Conservation (phyloP, 306 rosid genomes). For the Vigna mungo region DNA sequence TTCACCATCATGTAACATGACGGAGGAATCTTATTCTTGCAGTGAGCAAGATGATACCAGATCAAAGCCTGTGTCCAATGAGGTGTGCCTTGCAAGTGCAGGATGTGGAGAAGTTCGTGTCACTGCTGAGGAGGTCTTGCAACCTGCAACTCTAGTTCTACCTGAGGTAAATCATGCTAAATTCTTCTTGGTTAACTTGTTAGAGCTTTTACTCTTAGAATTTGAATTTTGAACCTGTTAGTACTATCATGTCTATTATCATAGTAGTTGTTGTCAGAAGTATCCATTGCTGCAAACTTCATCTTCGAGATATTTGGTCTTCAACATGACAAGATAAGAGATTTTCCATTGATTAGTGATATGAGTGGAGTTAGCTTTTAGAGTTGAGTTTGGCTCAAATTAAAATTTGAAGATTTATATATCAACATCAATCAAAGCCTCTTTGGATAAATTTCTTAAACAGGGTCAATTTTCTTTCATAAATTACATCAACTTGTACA, state of each 20-base stretch:
- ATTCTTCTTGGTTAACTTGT: neutral
- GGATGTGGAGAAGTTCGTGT: constrained; percentile 50
- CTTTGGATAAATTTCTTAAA: neutral
- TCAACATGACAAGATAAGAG: too few relatives aligned
- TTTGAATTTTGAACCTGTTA: too few relatives aligned
- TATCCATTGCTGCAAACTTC: neutral
- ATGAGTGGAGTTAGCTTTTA: neutral
- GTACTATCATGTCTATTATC: too few relatives aligned
- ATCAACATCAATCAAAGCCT: neutral
- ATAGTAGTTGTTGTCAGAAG: neutral
- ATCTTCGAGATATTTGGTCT: too few relatives aligned
- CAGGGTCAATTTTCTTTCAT: neutral
- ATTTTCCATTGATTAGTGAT: too few relatives aligned
- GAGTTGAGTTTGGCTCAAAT: neutral
- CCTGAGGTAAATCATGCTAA: constrained; percentile 57
- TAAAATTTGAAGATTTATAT: neutral
- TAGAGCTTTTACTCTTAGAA: neutral
- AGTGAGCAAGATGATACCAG: constrained; percentile 26
- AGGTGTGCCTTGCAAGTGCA: constrained; percentile 46
- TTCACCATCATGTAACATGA: neutral
- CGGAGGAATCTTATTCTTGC: constrained; percentile 41
- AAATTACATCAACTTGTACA: neutral
- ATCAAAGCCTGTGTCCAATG: constrained; percentile 36
- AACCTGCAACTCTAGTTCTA: constrained; percentile 47
- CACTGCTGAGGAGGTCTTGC: constrained; percentile 42